Evolutionary conservation across 176 grass and related monocot genomes (phyloP).

Genomic region (Thalia dealbata): DNA sequence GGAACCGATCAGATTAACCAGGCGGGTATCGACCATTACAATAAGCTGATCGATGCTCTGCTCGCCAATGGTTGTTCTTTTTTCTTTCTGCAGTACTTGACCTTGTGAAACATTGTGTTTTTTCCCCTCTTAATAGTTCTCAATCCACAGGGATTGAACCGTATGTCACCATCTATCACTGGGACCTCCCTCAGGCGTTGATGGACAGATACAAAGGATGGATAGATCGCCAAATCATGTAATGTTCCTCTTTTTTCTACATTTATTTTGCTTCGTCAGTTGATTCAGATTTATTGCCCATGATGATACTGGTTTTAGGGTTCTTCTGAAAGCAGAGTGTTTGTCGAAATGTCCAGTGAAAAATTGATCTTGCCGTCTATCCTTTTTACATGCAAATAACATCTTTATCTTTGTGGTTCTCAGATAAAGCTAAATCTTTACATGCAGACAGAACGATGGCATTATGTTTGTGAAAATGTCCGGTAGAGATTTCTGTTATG

Average conservation of each 20-base stretch:
- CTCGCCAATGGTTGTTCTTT: slow-evolving; percentile 52
- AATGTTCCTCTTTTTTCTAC: neutral
- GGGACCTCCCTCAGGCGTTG: neutral
- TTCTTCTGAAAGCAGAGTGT: neutral
- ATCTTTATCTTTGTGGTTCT: neutral
- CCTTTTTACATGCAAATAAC: neutral
- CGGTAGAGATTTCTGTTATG: too few species aligned
- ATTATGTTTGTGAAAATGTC: too few species aligned
- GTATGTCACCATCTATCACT: slow-evolving; percentile 39
- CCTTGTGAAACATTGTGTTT: neutral
- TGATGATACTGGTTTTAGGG: too few species aligned
- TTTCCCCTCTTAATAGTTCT: neutral
- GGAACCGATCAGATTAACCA: slow-evolving; percentile 67
- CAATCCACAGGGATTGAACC: slow-evolving; percentile 62
- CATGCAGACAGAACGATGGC: too few species aligned
- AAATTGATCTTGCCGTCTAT: neutral
- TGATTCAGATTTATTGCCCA: too few species aligned
- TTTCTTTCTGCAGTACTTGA: neutral
- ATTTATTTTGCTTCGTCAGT: too few species aligned
- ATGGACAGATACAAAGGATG: neutral
- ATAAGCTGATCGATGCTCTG: slow-evolving; percentile 68
- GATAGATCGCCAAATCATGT: slow-evolving; percentile 5
- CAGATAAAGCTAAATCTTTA: neutral
- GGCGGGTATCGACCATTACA: slow-evolving; percentile 90
- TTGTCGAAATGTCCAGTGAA: neutral